phyloP scores from a whole-genome alignment of 148 eudicot species.

The Spergularia marina region DNA sequence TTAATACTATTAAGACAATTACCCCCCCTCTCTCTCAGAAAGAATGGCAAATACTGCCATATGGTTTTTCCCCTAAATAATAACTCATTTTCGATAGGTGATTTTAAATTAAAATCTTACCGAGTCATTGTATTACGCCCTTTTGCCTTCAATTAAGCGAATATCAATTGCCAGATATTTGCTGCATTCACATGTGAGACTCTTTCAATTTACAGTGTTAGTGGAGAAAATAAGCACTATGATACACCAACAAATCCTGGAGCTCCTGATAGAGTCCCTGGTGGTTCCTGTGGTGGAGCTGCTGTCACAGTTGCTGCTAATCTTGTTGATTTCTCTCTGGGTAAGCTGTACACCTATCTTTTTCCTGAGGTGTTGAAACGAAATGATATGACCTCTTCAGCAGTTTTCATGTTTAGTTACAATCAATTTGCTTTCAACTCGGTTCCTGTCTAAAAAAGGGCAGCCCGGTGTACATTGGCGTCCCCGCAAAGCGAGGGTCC shows the following conservation, averaged over 20 bases:
- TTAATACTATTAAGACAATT: too few species aligned
- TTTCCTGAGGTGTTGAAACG: slow-evolving; percentile 11
- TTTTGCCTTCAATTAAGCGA: too few species aligned
- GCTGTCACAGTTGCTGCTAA: slow-evolving; percentile 90
- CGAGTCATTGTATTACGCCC: too few species aligned
- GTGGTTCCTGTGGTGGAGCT: slow-evolving; percentile 95
- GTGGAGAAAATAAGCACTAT: slow-evolving; percentile 87
- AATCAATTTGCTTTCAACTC: not conserved
- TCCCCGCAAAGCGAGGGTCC: too few species aligned
- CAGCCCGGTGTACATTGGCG: too few species aligned
- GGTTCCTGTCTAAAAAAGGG: not conserved
- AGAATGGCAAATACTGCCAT: too few species aligned
- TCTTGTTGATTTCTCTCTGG: slow-evolving; percentile 85
- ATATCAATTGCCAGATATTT: not conserved
- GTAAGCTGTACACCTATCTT: slow-evolving; percentile 36
- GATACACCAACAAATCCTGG: slow-evolving; percentile 85
- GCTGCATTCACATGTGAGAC: slow-evolving; percentile 15
- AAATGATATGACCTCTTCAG: not conserved
- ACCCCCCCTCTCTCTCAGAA: too few species aligned
- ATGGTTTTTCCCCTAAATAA: too few species aligned
- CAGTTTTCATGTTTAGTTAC: not conserved
- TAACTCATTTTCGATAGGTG: too few species aligned
- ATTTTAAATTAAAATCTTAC: too few species aligned
- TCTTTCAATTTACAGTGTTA: slow-evolving; percentile 47
- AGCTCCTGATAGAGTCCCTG: slow-evolving; percentile 62